Percentiles rank a stretch among this genome's conserved stretches.
These are phyloP conservation scores for Geosmithia flava DNA, from an alignment of 2,329 filamentous ascomycete genomes.

Conservation along the genomic window DNA sequence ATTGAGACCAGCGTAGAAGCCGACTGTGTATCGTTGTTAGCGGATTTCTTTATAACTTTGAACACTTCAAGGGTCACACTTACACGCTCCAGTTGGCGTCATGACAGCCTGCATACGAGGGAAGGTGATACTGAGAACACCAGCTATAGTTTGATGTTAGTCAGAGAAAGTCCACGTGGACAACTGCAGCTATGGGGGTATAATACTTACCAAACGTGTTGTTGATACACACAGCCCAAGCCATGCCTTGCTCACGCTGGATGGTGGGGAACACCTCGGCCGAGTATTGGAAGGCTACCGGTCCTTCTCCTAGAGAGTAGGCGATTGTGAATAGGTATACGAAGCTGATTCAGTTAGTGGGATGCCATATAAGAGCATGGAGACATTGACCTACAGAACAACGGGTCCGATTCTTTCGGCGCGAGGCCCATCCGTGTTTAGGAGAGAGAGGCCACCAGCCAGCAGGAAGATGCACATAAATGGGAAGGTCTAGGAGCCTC, in stretches of 20 bases:
- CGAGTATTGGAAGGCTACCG: constrained; percentile 23
- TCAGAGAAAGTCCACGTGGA: background rate
- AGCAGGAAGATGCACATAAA: constrained; percentile 14
- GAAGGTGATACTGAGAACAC: constrained; percentile 44
- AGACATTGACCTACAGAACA: constrained; percentile 11
- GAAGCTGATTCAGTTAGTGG: constrained; percentile 9
- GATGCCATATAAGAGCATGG: constrained; percentile 25
- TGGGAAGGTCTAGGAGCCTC: constrained; percentile 10
- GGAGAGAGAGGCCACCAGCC: constrained; percentile 11
- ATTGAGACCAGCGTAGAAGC: constrained; percentile 33
- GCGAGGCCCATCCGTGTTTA: constrained; percentile 6
- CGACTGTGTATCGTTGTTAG: constrained; percentile 7
- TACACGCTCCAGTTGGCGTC: constrained; percentile 16
- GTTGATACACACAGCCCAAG: constrained; percentile 23
- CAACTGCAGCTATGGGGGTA: too few relatives aligned
- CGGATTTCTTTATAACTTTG: background rate
- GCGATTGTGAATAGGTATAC: constrained; percentile 22
- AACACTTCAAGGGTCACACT: constrained; percentile 2
- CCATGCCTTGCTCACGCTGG: constrained; percentile 24
- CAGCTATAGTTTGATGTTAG: constrained; percentile 14
- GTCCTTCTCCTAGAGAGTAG: constrained; percentile 22
- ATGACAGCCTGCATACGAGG: constrained; percentile 24
- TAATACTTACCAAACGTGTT: constrained; percentile 12
- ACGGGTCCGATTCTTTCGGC: constrained; percentile 5
- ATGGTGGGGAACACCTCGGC: constrained; percentile 24